Conservation (phyloP, 192 early-diverging fungal species). For the Coemansia sp. region DNA sequence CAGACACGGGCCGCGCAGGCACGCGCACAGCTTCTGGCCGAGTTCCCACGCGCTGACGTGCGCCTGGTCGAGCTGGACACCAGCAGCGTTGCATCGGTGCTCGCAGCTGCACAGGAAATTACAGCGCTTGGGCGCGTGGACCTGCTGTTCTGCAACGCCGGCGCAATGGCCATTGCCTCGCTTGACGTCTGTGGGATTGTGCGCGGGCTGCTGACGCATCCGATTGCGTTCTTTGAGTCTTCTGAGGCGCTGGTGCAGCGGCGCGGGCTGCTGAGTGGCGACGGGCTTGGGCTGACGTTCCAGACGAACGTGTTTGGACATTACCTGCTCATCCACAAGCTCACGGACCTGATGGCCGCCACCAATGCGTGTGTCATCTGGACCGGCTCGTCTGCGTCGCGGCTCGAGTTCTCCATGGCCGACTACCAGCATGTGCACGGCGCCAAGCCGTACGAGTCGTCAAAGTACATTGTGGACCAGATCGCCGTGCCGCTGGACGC, state of each 20-base stretch:
- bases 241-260: slow-evolving; percentile 41
- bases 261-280: slow-evolving; percentile 21
- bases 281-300: slow-evolving; percentile 49
- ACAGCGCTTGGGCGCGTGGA: slow-evolving; percentile 6
- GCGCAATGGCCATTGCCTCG: slow-evolving; percentile 41
- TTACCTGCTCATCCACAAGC: slow-evolving; percentile 41
- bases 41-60: slow-evolving; percentile 6
- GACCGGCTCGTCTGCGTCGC: slow-evolving; percentile 46
- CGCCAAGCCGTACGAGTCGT: slow-evolving; percentile 48
- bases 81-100: slow-evolving; percentile 41
- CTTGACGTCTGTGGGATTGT: slow-evolving; percentile 16
- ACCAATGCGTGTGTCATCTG: slow-evolving; percentile 28
- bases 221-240: slow-evolving; percentile 41
- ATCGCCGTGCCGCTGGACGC: slow-evolving; percentile 28
- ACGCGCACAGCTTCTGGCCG: slow-evolving; percentile 6
- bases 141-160: slow-evolving; percentile 53
- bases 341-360: background rate
- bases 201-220: slow-evolving; percentile 30
- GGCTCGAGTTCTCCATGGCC: slow-evolving; percentile 14
- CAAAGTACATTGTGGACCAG: slow-evolving; percentile 52
- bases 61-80: slow-evolving; percentile 42
- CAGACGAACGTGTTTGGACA: slow-evolving; percentile 55
- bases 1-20: slow-evolving; percentile 16
- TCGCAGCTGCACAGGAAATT: slow-evolving; percentile 14
- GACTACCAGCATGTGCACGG: slow-evolving; percentile 52